Conservation (phyloP, 164 flowering plant species). For the Houttuynia cordata region DNA sequence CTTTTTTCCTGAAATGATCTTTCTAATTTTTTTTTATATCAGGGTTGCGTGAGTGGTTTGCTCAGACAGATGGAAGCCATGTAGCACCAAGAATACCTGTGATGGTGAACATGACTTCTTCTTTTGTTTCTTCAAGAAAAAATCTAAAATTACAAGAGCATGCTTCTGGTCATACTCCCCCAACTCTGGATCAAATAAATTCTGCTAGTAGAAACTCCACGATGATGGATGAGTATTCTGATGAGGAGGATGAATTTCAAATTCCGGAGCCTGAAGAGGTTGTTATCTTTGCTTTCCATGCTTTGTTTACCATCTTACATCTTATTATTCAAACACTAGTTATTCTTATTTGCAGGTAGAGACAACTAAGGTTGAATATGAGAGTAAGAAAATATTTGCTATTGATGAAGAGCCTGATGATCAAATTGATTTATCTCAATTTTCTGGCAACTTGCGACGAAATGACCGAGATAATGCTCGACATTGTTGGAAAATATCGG, state of each 20-base stretch:
- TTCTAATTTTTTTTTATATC: constrained; percentile 8
- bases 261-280: constrained; percentile 72
- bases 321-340: not conserved
- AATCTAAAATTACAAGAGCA: constrained; percentile 28
- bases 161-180: constrained; percentile 28
- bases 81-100: constrained; percentile 76
- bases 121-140: constrained; percentile 47
- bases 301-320: not conserved
- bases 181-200: constrained; percentile 47
- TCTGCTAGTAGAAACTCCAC: constrained; percentile 52
- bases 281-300: constrained; percentile 2
- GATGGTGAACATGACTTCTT: constrained; percentile 84
- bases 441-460: constrained; percentile 68
- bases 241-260: constrained; percentile 92
- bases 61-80: constrained; percentile 82
- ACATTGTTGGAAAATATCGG: constrained; percentile 83
- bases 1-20: not conserved
- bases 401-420: constrained; percentile 54
- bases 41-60: constrained; percentile 95
- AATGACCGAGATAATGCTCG: constrained; percentile 78
- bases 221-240: constrained; percentile 84
- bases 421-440: constrained; percentile 71
- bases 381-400: constrained; percentile 39
- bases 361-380: constrained; percentile 29
- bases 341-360: constrained; percentile 33